Base-by-base conservation (phyloP, 768 basidiomycete species). In the Fistulinella prunicolor region DNA sequence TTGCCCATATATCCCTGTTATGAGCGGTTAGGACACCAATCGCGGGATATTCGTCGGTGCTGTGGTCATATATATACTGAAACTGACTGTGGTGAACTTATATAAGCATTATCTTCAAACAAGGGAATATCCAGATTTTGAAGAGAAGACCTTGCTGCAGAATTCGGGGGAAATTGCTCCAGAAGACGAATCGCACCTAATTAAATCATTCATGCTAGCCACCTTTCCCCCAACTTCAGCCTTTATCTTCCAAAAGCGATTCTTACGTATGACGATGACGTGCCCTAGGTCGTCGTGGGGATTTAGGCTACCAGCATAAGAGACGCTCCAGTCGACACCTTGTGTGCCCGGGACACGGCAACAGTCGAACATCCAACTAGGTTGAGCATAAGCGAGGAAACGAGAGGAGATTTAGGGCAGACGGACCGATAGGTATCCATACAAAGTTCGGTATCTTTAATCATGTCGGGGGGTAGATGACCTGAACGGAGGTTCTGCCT, bases 291-390 rank as follows among this genome's bases (percentile, higher is more conserved):
- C 73, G 9, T 49, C 30, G n/a, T 53, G 47, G n/a, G 51, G 53
- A 26, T 49, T 51, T 20, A 56, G 47, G 34, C 42, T 53, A 9
- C 83, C 83, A 0, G 88, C 82, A 53, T 88, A 80, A 14, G 83
- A 81, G 17, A 83, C 69, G 53, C 83, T 82, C 80, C 89, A 89
- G 63, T 97, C 94, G 4, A 82, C 67, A 16, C 86, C 85, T 38
- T 85, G 76, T 9, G 72, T 65, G 1, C 86, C 86, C 3, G 90
- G 90, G 17, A 93, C 73, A 46, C 90, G 86, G 54, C 81, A 89
- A 63, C 89, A 90, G 63, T 93, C 90, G 56, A 93, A 93, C 90
- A 93, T 91, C 90, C 90, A 93, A 42, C 88, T 89, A 44, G 19
- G 23, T 28, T 9, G 42, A n/a, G 17, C 4, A 19, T 60, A 13